A percentile compares a stretch with the other conserved stretches of the same genome.
Conservation (phyloP, 2,329 filamentous ascomycete genomes). For the Ophiostoma triangulosporum region DNA sequence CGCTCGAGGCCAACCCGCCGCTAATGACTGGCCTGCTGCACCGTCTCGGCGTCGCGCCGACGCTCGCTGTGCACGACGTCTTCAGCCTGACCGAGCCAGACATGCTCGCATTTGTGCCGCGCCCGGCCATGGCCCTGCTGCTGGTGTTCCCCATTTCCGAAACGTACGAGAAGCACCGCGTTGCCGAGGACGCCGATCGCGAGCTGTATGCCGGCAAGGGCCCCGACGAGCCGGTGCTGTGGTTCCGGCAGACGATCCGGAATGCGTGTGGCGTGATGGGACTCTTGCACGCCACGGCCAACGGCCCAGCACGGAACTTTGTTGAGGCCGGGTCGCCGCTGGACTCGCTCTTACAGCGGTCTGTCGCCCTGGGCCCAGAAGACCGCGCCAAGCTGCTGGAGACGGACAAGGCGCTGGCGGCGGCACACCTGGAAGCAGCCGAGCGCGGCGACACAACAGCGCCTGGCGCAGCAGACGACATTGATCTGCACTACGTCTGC, state of each 20-base stretch:
- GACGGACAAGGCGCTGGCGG: slow-evolving; percentile 58
- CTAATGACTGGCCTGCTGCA: slow-evolving; percentile 76
- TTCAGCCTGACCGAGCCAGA: slow-evolving; percentile 79
- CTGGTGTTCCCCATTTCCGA: slow-evolving; percentile 80
- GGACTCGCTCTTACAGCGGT: slow-evolving; percentile 50
- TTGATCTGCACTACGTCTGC: slow-evolving; percentile 94
- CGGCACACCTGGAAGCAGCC: slow-evolving; percentile 67
- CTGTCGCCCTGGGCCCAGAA: slow-evolving; percentile 53
- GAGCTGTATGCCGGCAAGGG: slow-evolving; percentile 56
- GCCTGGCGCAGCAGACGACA: slow-evolving; percentile 61
- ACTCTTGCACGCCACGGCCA: slow-evolving; percentile 66
- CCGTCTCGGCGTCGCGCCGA: slow-evolving; percentile 67
- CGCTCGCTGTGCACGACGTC: slow-evolving; percentile 75
- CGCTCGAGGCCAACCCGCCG: slow-evolving; percentile 65
- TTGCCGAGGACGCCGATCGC: slow-evolving; percentile 54
- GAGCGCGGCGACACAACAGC: slow-evolving; percentile 63
- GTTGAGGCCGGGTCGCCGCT: slow-evolving; percentile 47
- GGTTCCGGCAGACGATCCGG: slow-evolving; percentile 90
- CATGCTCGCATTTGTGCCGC: slow-evolving; percentile 73
- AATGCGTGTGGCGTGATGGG: slow-evolving; percentile 91
- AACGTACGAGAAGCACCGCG: slow-evolving; percentile 64
- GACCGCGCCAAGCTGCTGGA: slow-evolving; percentile 65
- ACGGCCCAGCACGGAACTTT: slow-evolving; percentile 54
- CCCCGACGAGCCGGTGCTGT: slow-evolving; percentile 61
- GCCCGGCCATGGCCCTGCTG: slow-evolving; percentile 75